Base-by-base conservation (phyloP, 306 rosid genomes). In the Urtica urens region DNA sequence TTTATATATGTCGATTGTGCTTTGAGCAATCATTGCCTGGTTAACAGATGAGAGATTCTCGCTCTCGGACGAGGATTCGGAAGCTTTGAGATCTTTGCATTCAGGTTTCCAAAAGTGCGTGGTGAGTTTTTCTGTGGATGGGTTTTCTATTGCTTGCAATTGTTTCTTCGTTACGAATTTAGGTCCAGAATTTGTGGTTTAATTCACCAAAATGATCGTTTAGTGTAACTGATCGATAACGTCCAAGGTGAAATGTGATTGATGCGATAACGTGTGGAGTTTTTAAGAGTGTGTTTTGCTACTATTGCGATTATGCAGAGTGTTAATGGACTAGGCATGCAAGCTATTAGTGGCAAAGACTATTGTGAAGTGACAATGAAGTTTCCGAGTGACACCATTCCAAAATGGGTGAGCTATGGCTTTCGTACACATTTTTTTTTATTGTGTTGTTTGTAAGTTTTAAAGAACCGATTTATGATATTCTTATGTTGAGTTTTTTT, bases 251-350 rank as follows among this genome's bases (percentile, higher is more conserved):
- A n/a, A n/a, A n/a, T n/a, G n/a, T n/a, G n/a, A n/a, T n/a, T n/a
- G n/a, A n/a, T n/a, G n/a, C 4, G 33, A 28, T 28, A 28, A 28
- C 11, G 40, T 10, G 40, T 54, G n/a, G 38, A 41, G 24, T 26
- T 21, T 40, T 40, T 8, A 17, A 9, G 17, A 30, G 49, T 13
- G 55, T 34, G 21, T 66, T 60, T 26, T 19, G 6, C n/a, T n/a
- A n/a, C n/a, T 47, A 3, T 23, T 51, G 57, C 31, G 19, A 35
- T 56, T 64, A 28, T 69, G 72, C 78, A 92, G 99, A 78, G 75
- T 47, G 76, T 71, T 24, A 92, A 92, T 79, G 99, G 99, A 43
- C 81, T 85, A 57, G 99, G 96, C 21, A 74, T 92, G 48, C 67
- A 69, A 71, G 87, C 87, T 49, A 54, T 40, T 2, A 53, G 44